Conservation (phyloP, 176 grass and related monocot species). For the Tuctoria greenei region DNA sequence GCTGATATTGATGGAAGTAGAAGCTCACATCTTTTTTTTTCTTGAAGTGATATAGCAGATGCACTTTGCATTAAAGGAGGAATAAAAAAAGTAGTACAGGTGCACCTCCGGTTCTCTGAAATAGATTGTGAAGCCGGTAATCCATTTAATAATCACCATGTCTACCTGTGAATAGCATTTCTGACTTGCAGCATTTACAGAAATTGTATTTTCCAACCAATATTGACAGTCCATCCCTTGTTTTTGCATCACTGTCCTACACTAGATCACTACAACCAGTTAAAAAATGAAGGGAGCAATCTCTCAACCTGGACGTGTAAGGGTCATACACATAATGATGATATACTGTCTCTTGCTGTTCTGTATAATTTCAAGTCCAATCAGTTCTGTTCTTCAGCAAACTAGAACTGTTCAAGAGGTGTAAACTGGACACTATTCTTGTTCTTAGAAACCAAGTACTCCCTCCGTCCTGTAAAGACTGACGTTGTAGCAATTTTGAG, state of each 20-base stretch:
- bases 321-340: not conserved
- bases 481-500: too few relatives aligned
- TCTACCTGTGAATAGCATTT: too few relatives aligned
- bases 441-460: slow-evolving; percentile 80
- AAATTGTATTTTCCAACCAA: slow-evolving; percentile 25
- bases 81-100: too few relatives aligned
- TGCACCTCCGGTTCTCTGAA: too few relatives aligned
- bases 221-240: not conserved
- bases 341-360: not conserved
- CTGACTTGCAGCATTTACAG: slow-evolving; percentile 36
- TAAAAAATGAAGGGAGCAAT: slow-evolving; percentile 16
- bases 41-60: too few relatives aligned
- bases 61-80: too few relatives aligned
- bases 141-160: too few relatives aligned
- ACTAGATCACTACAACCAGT: slow-evolving; percentile 19
- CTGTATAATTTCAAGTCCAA: slow-evolving; percentile 4
- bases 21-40: not conserved
- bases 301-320: not conserved
- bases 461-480: too few relatives aligned
- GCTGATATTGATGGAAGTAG: not conserved
- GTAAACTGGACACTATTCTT: slow-evolving; percentile 59
- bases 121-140: too few relatives aligned
- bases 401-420: slow-evolving; percentile 56
- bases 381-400: slow-evolving; percentile 12
- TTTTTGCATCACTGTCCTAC: slow-evolving; percentile 13